Evolutionary conservation across 2,329 filamentous ascomycete genomes (phyloP), one percentile per base, ranked within the genome.

Genomic region (Diaporthe caulivora): DNA sequence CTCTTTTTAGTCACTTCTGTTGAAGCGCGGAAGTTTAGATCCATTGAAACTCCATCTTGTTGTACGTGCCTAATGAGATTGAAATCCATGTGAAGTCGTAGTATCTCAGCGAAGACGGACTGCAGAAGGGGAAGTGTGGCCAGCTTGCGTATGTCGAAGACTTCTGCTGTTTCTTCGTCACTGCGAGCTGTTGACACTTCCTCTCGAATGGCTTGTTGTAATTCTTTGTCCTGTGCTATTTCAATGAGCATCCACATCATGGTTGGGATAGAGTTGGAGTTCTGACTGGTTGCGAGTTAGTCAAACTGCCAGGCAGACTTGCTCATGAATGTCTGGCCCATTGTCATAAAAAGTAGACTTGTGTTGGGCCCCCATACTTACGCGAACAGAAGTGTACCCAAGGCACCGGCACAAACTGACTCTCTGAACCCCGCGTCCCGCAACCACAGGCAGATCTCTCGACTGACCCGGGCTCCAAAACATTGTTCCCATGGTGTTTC

Each of bases 31-130:
- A 80, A 34, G 9, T 64, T 47, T 31, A 75, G 76, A 2, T 77
- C 78, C 17, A 75, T 75, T 17, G 78, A 55, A 0, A 11, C 44
- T 0, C 76, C 76, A n/a, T 73, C 34, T 1, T 79, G 44, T 11
- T 67, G 54, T 21, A 77, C 74, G 18, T 80, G 73, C 18, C 80
- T 77, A 8, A 77, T 77, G 24, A 81, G 71, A 42, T 75, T 78
- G 60, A 80, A 78, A 7, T 70, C 74, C 11, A 79, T 75, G 11
- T 78, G 80, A 11, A 80, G 67, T 4, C 80, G 77, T 57, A 81
- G 73, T 9, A 68, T 74, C 72, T 82, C 80, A 3, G 75, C 72
- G 17, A 76, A 80, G 11, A 81, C 54, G 0, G 79, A 80, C 37
- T 81, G 78, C 34, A 81, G 21, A 11, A 81, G 70, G 0, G 80